phyloP scores from a whole-genome alignment of 306 rosid genomes.

The Myrica gale region DNA sequence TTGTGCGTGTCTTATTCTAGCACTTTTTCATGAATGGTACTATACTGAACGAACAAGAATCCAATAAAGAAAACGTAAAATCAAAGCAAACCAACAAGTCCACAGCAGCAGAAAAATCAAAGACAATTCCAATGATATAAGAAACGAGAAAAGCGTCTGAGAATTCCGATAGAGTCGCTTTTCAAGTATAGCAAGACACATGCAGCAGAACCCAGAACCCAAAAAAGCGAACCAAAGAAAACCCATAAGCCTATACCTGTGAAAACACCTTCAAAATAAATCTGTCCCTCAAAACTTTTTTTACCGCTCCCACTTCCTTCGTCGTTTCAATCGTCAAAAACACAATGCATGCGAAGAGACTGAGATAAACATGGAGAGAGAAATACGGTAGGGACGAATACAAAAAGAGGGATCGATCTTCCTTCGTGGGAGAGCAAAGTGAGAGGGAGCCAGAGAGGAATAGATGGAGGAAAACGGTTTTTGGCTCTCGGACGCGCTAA shows the following conservation, averaged over 20 bases:
- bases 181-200: constrained; percentile 2
- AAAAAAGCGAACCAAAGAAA: constrained; percentile 26
- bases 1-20: background rate
- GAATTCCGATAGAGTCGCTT: background rate
- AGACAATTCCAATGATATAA: background rate
- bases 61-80: constrained; percentile 12
- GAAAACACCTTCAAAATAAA: background rate
- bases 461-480: constrained; percentile 1
- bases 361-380: constrained; percentile 13
- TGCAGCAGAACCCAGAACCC: constrained; percentile 20
- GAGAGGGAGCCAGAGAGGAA: constrained; percentile 19
- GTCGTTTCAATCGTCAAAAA: constrained; percentile 13
- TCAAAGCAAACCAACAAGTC: constrained; percentile 19
- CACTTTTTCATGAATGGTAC: background rate
- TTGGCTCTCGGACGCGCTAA: constrained; percentile 30
- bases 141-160: background rate
- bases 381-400: background rate
- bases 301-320: constrained; percentile 13
- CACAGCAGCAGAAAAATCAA: constrained; percentile 24
- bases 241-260: constrained; percentile 32
- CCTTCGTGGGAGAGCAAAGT: constrained; percentile 64
- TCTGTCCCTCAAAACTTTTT: constrained; percentile 14
- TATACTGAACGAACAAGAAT: constrained; percentile 8
- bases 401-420: constrained; percentile 46
- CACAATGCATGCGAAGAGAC: constrained; percentile 32